phyloP scores from a whole-genome alignment of 257 asterid species.

The Gentiana macrophylla region DNA sequence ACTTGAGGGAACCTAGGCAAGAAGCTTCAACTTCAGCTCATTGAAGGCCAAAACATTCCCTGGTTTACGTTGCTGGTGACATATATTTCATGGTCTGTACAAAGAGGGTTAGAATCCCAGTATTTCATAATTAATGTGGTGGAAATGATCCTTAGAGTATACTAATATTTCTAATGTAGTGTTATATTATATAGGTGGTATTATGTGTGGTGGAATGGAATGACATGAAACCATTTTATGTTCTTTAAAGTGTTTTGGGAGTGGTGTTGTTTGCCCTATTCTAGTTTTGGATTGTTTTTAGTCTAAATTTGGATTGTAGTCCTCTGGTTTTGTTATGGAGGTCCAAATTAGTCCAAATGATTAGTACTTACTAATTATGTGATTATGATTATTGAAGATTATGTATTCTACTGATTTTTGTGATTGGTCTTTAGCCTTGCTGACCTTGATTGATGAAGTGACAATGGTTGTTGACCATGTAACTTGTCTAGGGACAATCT shows the following conservation, averaged over 20 bases:
- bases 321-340: conserved; percentile 46
- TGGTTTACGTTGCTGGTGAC: conserved; percentile 41
- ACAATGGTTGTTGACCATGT: no score
- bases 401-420: no score
- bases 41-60: conserved; percentile 25
- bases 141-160: conserved; percentile 29
- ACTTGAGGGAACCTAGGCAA: conserved; percentile 89
- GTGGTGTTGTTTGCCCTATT: conserved; percentile 21
- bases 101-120: conserved; percentile 41
- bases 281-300: conserved; percentile 18
- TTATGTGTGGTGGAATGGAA: neutral
- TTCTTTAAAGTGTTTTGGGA: conserved; percentile 22
- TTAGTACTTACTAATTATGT: conserved; percentile 16
- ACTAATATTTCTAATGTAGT: conserved; percentile 34
- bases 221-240: conserved; percentile 14
- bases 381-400: neutral
- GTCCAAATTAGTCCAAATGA: conserved; percentile 30
- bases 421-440: no score
- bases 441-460: no score
- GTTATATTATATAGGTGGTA: conserved; percentile 23
- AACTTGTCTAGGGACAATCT: no score
- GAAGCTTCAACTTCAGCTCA: conserved; percentile 75
- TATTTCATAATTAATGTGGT: conserved; percentile 13
- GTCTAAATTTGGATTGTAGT: conserved; percentile 27
- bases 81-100: conserved; percentile 44